Percentiles rank a stretch among this genome's conserved stretches.
These are phyloP conservation scores for Acer yangbiense DNA, from an alignment of 345 rosid genomes.

Conservation along the genomic window DNA sequence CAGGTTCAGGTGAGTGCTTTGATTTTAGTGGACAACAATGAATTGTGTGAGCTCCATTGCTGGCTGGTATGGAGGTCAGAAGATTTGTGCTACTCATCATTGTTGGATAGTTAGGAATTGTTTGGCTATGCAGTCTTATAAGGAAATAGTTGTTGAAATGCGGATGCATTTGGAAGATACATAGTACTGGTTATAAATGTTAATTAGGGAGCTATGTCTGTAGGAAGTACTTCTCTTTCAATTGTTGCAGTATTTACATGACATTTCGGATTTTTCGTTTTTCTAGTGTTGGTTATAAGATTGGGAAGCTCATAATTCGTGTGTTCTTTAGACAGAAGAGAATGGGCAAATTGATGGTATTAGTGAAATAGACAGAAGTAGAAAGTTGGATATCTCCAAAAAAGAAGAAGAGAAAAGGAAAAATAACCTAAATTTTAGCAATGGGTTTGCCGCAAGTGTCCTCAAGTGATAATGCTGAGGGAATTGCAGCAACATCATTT, in stretches of 20 bases:
- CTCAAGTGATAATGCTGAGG: constrained; percentile 49
- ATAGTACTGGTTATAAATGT: constrained; percentile 30
- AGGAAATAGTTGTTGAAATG: constrained; percentile 41
- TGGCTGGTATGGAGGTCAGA: constrained; percentile 49
- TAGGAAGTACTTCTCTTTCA: constrained; percentile 7
- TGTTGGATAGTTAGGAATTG: constrained; percentile 43
- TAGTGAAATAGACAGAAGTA: not conserved
- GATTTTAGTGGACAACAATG: constrained; percentile 45
- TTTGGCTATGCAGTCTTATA: constrained; percentile 32
- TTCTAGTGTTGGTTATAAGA: constrained; percentile 10
- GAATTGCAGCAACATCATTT: constrained; percentile 40
- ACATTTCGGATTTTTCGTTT: constrained; percentile 3
- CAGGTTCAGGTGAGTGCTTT: constrained; percentile 37
- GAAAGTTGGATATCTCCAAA: constrained; percentile 18
- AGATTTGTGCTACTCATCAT: constrained; percentile 41
- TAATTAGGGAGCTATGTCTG: constrained; percentile 18
- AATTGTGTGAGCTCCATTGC: constrained; percentile 38
- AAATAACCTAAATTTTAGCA: constrained; percentile 25
- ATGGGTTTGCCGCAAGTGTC: constrained; percentile 90
- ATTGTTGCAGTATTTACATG: not conserved
- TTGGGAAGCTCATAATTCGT: constrained; percentile 18
- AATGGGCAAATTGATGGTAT: constrained; percentile 12
- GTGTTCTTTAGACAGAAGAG: not conserved
- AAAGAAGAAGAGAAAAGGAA: constrained; percentile 18
- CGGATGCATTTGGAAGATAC: constrained; percentile 82